Evolutionary conservation across 164 flowering plant species (phyloP).

Genomic region (Kingdonia uniflora): DNA sequence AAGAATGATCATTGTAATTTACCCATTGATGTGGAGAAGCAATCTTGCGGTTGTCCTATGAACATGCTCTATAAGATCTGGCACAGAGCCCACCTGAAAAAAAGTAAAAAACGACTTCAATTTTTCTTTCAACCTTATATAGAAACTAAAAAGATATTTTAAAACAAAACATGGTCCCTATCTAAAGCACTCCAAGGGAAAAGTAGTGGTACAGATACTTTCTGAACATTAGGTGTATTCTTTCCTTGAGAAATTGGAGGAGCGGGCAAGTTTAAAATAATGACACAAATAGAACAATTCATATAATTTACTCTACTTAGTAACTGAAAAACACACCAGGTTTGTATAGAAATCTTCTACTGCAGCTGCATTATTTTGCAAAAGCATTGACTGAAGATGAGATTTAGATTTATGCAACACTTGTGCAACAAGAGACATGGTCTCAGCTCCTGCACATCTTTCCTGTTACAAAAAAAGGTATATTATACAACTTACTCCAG

Average conservation of each 20-base stretch:
- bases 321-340: slow-evolving; percentile 43
- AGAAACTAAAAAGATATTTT: not conserved
- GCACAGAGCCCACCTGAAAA: slow-evolving; percentile 84
- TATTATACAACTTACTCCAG: not conserved
- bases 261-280: too few relatives aligned
- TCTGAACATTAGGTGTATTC: too few relatives aligned
- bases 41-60: slow-evolving; percentile 82
- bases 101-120: slow-evolving; percentile 7
- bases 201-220: too few relatives aligned
- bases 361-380: slow-evolving; percentile 47
- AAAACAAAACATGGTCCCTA: too few relatives aligned
- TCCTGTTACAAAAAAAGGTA: slow-evolving; percentile 51
- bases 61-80: slow-evolving; percentile 77
- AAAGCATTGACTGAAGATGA: slow-evolving; percentile 83
- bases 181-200: too few relatives aligned
- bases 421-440: slow-evolving; percentile 64
- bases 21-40: slow-evolving; percentile 92
- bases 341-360: slow-evolving; percentile 81
- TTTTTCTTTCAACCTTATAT: not conserved
- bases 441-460: slow-evolving; percentile 84
- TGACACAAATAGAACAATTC: not conserved
- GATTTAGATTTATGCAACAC: slow-evolving; percentile 73
- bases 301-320: not conserved
- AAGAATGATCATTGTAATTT: slow-evolving; percentile 8
- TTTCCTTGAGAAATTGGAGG: too few relatives aligned